Evolutionary conservation across 1,139 yeast genomes (phyloP), one percentile per base, ranked within the genome.

Genomic region (Groenewaldozyma sp.): DNA sequence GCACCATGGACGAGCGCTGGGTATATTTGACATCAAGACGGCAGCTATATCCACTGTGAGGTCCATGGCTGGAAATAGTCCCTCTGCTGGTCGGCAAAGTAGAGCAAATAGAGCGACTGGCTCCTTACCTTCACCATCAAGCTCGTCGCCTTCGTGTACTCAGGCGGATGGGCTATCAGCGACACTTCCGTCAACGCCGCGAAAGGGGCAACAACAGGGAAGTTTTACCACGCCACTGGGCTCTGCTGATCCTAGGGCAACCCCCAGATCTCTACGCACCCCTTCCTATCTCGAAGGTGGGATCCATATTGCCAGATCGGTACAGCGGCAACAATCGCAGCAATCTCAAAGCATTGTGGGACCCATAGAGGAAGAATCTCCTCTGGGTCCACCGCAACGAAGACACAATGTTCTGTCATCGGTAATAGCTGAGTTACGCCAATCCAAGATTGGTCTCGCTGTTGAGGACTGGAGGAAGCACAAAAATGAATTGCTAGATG

Each of bases 1-100:
- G 47, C 68, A 81, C 7, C 70, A 77, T 44, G 91, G 91, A 0
- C 69, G 76, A 31, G 82, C 80, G 0, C 53, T 79, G 34, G 78
- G 87, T 9, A 66, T 81, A 10, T 78, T 81, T 51, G 87, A 80
- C 47, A 62, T 72, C 33, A 56, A 68, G 43, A 65, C 73, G 1
- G 21, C 21, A 33, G n/a, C 28, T 28, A 3, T 16, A 6, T 31
- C 29, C 20, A 18, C 18, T 3, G 34, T 28, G 16, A 13, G 35
- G 10, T 10, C 19, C 16, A 24, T 29, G 13, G 11, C 19, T 2
- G n/a, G n/a, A n/a, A 19, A n/a, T 14, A 22, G 28, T 22, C 38
- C 38, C 5, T 36, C 38, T 11, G 5, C n/a, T 6, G 14, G 21
- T 11, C 28, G 11, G 14, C 7, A 10, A 28, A 6, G 11, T 4